Base-by-base conservation (phyloP, 495 filamentous ascomycete genomes). In the Tuber brumale region DNA sequence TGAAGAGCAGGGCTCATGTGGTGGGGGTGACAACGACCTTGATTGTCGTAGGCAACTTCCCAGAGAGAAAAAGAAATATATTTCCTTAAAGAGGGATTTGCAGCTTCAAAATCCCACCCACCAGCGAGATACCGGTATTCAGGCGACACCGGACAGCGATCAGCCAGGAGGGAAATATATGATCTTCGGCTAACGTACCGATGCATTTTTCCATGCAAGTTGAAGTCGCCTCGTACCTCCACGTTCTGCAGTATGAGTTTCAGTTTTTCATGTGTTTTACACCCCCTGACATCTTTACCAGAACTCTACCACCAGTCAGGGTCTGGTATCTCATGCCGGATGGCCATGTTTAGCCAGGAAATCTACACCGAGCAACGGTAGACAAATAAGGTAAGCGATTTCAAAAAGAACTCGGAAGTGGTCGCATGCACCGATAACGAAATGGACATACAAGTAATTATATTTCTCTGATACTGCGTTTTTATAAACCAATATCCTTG, bases 161-260 rank as follows among this genome's bases (percentile, higher is more conserved):
- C 57, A 66, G 4, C 12, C 57, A 35, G 57, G 57, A 66, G 31
- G 57, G 27, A 66, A 66, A 66, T 35, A 66, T 35, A 35, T 66
- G 57, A 66, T 66, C 57, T 66, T 66, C 57, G 57, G 57, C 57
- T 66, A 66, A 66, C 57, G 27, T 66, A 35, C 57, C 57, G 57
- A 66, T 66, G 57, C 57, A 66, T 66, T 35, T 66, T 66, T 35
- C 57, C 57, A 66, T 66, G 57, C 57, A 66, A 66, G 57, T 66
- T 66, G 57, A 66, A 35, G 57, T 35, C 31, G 27, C 57, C 57
- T 66, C 57, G 57, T 66, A 66, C 57, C 57, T 66, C 57, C 57
- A 66, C 57, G 57, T 66, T 66, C 57, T 66, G 27, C 14, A 35
- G 57, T 4, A 4, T 31, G 5, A 35, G 57, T 66, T 66, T 66